phyloP scores from a whole-genome alignment of 2,329 filamentous ascomycete genomes.

The Plectosphaerella sp. region DNA sequence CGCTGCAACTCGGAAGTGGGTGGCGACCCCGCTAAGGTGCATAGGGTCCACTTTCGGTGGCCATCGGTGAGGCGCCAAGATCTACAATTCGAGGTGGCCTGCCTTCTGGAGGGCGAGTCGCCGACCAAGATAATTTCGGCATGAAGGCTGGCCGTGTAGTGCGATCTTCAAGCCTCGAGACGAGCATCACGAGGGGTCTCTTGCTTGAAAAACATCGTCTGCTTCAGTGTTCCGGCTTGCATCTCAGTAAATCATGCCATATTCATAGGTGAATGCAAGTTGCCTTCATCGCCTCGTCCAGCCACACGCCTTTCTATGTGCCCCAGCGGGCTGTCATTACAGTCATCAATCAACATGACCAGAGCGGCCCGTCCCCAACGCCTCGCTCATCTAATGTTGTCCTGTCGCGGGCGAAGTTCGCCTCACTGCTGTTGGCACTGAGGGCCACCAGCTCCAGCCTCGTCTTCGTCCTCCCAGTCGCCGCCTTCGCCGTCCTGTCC shows the following conservation, averaged over 20 bases:
- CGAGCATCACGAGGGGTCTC: no score
- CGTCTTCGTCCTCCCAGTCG: slow-evolving; percentile 71
- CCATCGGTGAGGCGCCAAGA: no score
- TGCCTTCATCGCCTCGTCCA: slow-evolving; percentile 3
- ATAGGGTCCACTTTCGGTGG: no score
- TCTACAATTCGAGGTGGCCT: no score
- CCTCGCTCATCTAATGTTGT: slow-evolving; percentile 7
- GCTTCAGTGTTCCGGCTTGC: neutral
- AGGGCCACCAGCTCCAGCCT: slow-evolving; percentile 59
- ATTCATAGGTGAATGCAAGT: neutral
- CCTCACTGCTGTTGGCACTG: slow-evolving; percentile 71
- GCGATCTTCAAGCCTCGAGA: no score
- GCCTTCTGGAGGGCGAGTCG: no score
- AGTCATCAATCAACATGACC: slow-evolving; percentile 10
- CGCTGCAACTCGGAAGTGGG: neutral
- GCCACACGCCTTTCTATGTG: slow-evolving; percentile 9
- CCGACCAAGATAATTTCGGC: no score
- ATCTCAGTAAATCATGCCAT: neutral
- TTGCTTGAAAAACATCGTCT: no score
- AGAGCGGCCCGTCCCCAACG: slow-evolving; percentile 7
- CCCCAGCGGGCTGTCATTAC: slow-evolving; percentile 9
- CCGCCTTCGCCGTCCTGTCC: slow-evolving; percentile 63
- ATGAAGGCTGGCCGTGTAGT: no score
- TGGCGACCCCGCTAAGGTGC: no score
- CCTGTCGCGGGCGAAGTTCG: neutral